These are phyloP conservation scores for Colletotrichum sidae DNA, from an alignment of 2,329 filamentous ascomycete species.

Conservation along the genomic window DNA sequence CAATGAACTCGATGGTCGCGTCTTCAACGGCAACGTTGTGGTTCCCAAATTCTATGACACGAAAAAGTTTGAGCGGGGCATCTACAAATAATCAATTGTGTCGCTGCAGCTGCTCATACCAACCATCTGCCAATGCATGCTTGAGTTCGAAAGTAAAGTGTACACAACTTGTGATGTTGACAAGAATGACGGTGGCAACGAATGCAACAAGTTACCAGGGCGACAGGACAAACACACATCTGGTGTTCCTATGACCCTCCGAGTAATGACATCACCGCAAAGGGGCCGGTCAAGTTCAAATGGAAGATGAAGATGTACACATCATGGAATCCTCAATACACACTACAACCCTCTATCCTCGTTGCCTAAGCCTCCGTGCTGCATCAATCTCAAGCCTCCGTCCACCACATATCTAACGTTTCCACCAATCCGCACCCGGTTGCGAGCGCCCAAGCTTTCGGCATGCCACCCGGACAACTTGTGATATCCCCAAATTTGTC, in stretches of 20 bases:
- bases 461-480: constrained; percentile 17
- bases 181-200: too few species aligned
- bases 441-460: constrained; percentile 26
- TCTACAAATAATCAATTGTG: constrained; percentile 53
- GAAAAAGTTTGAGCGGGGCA: constrained; percentile 82
- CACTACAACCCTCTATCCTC: constrained; percentile 33
- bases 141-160: too few species aligned
- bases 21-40: constrained; percentile 90
- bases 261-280: neutral
- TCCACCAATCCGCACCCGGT: constrained; percentile 1
- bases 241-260: neutral
- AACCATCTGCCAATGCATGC: too few species aligned
- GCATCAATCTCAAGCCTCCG: constrained; percentile 19
- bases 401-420: constrained; percentile 17
- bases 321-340: constrained; percentile 35
- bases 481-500: constrained; percentile 16
- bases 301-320: constrained; percentile 24
- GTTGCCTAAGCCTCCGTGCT: constrained; percentile 27
- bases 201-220: too few species aligned
- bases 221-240: too few species aligned
- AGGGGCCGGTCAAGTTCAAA: neutral
- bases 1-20: constrained; percentile 86
- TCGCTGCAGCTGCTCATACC: too few species aligned
- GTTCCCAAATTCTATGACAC: constrained; percentile 84
- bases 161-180: too few species aligned